A percentile compares a stretch with the other conserved stretches of the same genome.
Evolutionary conservation across 1,139 yeast genomes (phyloP).

Genomic region (Saccharomyces hybrid): DNA sequence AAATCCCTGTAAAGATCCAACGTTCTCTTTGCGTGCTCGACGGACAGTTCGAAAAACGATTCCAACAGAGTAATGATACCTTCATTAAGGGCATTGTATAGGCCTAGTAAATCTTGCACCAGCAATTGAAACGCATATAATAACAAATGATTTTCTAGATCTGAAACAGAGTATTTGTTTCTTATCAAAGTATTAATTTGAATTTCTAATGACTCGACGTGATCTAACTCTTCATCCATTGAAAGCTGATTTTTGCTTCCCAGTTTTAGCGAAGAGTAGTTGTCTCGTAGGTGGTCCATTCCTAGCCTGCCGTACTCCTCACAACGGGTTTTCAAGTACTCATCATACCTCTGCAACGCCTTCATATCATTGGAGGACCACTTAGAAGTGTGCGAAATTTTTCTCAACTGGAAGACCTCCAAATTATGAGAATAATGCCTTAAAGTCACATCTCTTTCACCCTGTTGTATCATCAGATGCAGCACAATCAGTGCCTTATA

Average conservation of each 20-base stretch:
- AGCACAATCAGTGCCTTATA: constrained; percentile 77
- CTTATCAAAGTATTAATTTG: constrained; percentile 71
- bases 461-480: constrained; percentile 83
- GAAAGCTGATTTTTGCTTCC: not conserved
- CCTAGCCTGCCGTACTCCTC: constrained; percentile 58
- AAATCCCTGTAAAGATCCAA: constrained; percentile 76
- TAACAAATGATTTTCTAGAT: constrained; percentile 70
- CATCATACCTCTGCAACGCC: constrained; percentile 60
- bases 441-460: constrained; percentile 48
- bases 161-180: constrained; percentile 64
- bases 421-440: constrained; percentile 53
- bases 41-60: constrained; percentile 89
- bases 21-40: constrained; percentile 79
- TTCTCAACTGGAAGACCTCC: constrained; percentile 44
- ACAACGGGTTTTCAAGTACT: constrained; percentile 62
- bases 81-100: constrained; percentile 87
- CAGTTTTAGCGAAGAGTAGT: constrained; percentile 49
- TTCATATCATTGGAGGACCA: constrained; percentile 49
- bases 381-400: constrained; percentile 25
- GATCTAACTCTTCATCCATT: constrained; percentile 40
- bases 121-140: constrained; percentile 79
- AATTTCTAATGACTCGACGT: constrained; percentile 70
- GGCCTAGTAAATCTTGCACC: constrained; percentile 74
- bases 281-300: constrained; percentile 67
- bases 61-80: constrained; percentile 90